These are phyloP conservation scores for Dioszegia hungarica DNA, from an alignment of 768 basidiomycete species.

Conservation along the genomic window DNA sequence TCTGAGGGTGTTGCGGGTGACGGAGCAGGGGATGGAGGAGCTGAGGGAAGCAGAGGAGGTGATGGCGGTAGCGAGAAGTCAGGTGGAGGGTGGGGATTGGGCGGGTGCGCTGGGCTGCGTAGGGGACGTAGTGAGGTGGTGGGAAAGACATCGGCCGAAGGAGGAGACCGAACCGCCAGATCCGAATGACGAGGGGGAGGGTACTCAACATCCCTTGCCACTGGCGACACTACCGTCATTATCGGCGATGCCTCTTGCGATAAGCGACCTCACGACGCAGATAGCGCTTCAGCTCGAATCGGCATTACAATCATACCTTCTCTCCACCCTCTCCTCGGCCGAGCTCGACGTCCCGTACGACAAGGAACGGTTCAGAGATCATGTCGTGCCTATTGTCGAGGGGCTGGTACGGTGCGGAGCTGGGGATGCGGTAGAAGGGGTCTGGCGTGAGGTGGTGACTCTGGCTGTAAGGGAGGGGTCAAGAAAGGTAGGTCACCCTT, in stretches of 20 bases:
- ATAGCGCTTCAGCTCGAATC: slow-evolving; percentile 38
- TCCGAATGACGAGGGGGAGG: neutral
- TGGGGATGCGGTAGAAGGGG: slow-evolving; percentile 34
- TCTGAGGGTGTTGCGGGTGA: slow-evolving; percentile 53
- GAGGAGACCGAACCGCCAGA: slow-evolving; percentile 18
- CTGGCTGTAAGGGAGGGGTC: slow-evolving; percentile 36
- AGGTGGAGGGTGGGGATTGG: slow-evolving; percentile 86
- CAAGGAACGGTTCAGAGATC: slow-evolving; percentile 22
- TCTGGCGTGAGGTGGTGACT: slow-evolving; percentile 46
- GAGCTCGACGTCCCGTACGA: slow-evolving; percentile 9
- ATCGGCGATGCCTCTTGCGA: slow-evolving; percentile 17
- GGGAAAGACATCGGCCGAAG: slow-evolving; percentile 23
- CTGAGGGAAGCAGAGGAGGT: slow-evolving; percentile 67
- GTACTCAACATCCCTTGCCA: slow-evolving; percentile 7
- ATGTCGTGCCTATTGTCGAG: slow-evolving; percentile 64
- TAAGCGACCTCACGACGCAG: slow-evolving; percentile 13
- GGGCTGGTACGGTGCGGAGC: slow-evolving; percentile 61
- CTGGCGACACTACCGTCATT: slow-evolving; percentile 31
- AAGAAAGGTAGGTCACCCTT: slow-evolving; percentile 20
- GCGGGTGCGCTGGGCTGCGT: slow-evolving; percentile 64
- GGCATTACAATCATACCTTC: slow-evolving; percentile 22
- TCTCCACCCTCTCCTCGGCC: slow-evolving; percentile 18
- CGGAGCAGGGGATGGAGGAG: slow-evolving; percentile 58
- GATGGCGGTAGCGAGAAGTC: slow-evolving; percentile 62
- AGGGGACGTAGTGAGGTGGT: slow-evolving; percentile 47